Conservation (phyloP, 2,329 filamentous ascomycete genomes). For the Monosporascus sp. region DNA sequence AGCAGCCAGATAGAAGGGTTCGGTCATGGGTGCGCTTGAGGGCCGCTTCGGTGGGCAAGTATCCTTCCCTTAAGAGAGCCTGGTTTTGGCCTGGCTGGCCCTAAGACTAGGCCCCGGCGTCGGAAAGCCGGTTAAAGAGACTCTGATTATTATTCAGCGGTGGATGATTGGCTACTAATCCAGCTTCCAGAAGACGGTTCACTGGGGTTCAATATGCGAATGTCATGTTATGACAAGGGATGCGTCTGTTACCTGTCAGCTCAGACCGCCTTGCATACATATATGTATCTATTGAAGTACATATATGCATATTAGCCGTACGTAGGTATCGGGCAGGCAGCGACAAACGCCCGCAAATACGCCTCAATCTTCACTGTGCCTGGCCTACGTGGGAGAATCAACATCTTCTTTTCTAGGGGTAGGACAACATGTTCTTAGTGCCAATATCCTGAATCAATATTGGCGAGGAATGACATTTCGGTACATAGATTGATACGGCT, state of each 20-base stretch:
- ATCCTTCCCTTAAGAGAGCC: not conserved
- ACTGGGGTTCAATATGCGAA: not conserved
- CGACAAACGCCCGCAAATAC: not conserved
- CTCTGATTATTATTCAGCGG: constrained; percentile 18
- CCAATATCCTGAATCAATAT: no score
- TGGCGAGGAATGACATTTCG: no score
- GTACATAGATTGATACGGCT: no score
- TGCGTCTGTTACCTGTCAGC: no score
- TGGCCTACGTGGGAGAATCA: not conserved
- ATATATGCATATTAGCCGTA: not conserved
- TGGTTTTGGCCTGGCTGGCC: not conserved
- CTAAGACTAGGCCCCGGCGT: constrained; percentile 5
- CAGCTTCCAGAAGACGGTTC: not conserved
- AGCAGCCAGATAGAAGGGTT: not conserved
- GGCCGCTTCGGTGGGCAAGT: not conserved
- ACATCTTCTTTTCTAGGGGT: not conserved
- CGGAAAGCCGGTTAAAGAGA: constrained; percentile 14
- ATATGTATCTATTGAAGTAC: not conserved
- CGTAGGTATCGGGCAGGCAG: not conserved
- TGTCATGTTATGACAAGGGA: not conserved
- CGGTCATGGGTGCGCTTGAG: not conserved
- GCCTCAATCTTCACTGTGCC: not conserved
- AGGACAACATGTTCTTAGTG: not conserved
- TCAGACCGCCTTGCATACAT: not conserved
- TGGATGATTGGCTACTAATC: constrained; percentile 10